Evolutionary conservation across 371 early-diverging fungal genomes (phyloP).

Genomic region (Mucor irregularis): DNA sequence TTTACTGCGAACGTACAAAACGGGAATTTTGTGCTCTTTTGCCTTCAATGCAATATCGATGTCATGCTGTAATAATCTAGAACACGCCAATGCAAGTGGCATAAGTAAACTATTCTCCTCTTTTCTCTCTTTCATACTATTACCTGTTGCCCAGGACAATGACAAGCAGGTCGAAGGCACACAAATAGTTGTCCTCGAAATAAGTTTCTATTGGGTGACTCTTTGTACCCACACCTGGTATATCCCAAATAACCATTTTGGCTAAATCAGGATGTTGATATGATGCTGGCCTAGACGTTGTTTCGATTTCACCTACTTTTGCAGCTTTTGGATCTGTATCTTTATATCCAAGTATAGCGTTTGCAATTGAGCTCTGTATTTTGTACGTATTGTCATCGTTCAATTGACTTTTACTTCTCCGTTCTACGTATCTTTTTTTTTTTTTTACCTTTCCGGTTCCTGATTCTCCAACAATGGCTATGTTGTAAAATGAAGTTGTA

Average conservation of each 20-base stretch:
- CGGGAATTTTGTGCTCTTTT: slow-evolving; percentile 35
- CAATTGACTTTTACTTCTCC: neutral
- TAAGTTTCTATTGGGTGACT: slow-evolving; percentile 44
- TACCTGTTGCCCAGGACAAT: slow-evolving; percentile 52
- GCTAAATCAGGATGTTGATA: slow-evolving; percentile 49
- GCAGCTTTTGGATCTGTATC: slow-evolving; percentile 37
- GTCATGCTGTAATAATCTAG: slow-evolving; percentile 37
- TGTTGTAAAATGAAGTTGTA: slow-evolving; percentile 43
- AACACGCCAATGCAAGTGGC: neutral
- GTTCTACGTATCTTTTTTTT: neutral
- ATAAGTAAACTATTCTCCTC: neutral
- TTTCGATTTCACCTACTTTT: slow-evolving; percentile 43
- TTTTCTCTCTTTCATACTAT: neutral
- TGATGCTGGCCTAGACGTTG: slow-evolving; percentile 32
- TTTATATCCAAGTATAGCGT: slow-evolving; percentile 46
- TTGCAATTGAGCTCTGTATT: slow-evolving; percentile 47
- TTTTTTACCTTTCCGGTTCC: slow-evolving; percentile 49
- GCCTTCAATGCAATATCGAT: slow-evolving; percentile 38
- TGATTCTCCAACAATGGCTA: slow-evolving; percentile 44
- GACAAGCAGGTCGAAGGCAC: slow-evolving; percentile 49
- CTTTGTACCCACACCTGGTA: slow-evolving; percentile 50
- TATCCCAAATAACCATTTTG: slow-evolving; percentile 50
- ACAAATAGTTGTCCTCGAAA: slow-evolving; percentile 49
- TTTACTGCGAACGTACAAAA: slow-evolving; percentile 47
- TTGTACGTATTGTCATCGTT: too few species aligned